Conservation (phyloP, 139 green algal genomes). For the Coccomyxa sp. region DNA sequence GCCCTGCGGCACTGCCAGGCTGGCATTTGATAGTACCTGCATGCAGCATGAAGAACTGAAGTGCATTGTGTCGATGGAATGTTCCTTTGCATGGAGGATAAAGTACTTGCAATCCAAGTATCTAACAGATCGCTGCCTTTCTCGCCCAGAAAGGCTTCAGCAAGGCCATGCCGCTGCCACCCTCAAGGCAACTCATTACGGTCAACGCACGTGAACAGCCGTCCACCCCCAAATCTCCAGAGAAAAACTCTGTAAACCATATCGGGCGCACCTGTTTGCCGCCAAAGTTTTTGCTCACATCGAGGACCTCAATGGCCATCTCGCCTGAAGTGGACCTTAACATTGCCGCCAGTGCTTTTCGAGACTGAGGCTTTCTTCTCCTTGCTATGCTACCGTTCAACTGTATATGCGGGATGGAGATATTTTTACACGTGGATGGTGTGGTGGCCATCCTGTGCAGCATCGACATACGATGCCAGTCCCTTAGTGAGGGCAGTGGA, state of each 20-base stretch:
- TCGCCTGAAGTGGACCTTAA: no score
- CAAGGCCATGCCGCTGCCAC: not conserved
- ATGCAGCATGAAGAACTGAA: not conserved
- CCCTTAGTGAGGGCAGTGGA: no score
- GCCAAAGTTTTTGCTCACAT: not conserved
- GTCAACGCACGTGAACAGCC: not conserved
- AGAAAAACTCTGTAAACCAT: not conserved
- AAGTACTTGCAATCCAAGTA: not conserved
- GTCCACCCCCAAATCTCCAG: not conserved
- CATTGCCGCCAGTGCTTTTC: no score
- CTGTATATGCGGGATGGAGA: no score
- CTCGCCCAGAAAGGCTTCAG: not conserved
- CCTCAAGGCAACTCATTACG: not conserved
- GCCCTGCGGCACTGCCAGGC: conserved; percentile 48
- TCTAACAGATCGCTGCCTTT: not conserved
- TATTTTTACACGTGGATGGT: no score
- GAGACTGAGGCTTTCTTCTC: no score
- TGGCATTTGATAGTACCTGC: conserved; percentile 17
- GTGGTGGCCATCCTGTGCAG: no score
- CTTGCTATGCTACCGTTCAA: no score
- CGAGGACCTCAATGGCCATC: not conserved
- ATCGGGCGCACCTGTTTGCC: not conserved
- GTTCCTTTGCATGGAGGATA: not conserved
- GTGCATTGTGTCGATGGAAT: not conserved
- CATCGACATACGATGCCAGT: no score